Percentiles rank a stretch among this genome's conserved stretches.
These are phyloP conservation scores for Heracleum sosnowskyi DNA, from an alignment of 129 eudicot species.

Conservation along the genomic window DNA sequence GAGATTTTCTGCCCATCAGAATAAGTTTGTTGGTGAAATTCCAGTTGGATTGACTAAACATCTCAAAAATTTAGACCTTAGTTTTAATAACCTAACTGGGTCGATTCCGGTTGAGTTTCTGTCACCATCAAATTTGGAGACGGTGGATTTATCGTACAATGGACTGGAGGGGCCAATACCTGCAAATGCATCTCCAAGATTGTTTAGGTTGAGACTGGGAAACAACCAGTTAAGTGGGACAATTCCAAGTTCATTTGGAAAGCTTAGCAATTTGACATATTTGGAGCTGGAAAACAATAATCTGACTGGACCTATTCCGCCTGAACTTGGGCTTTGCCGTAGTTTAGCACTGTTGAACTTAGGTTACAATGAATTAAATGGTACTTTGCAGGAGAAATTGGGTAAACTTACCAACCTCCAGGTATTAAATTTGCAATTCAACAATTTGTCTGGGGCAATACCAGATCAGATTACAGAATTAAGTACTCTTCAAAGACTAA, in stretches of 20 bases:
- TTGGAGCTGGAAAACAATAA: conserved; percentile 50
- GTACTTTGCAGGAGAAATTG: conserved; percentile 43
- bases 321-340: conserved; percentile 35
- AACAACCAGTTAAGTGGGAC: conserved; percentile 40
- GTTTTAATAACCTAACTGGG: conserved; percentile 59
- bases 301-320: conserved; percentile 50
- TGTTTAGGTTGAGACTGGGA: conserved; percentile 66
- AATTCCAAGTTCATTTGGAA: conserved; percentile 34
- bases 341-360: conserved; percentile 55
- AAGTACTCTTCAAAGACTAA: conserved; percentile 32
- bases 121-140: conserved; percentile 37
- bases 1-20: conserved; percentile 72
- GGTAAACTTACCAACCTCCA: conserved; percentile 43
- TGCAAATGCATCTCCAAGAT: conserved; percentile 19
- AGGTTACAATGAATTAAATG: conserved; percentile 38
- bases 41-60: conserved; percentile 42
- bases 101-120: conserved; percentile 51
- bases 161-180: conserved; percentile 49
- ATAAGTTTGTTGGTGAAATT: conserved; percentile 43
- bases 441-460: conserved; percentile 47
- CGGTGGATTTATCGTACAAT: conserved; percentile 58
- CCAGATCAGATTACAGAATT: conserved; percentile 40
- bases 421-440: conserved; percentile 56
- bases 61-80: conserved; percentile 49
- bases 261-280: conserved; percentile 33